A percentile compares a stretch with the other conserved stretches of the same genome.
phyloP scores from a whole-genome alignment of 441 rosid genomes.

The Euphorbia celastroides region DNA sequence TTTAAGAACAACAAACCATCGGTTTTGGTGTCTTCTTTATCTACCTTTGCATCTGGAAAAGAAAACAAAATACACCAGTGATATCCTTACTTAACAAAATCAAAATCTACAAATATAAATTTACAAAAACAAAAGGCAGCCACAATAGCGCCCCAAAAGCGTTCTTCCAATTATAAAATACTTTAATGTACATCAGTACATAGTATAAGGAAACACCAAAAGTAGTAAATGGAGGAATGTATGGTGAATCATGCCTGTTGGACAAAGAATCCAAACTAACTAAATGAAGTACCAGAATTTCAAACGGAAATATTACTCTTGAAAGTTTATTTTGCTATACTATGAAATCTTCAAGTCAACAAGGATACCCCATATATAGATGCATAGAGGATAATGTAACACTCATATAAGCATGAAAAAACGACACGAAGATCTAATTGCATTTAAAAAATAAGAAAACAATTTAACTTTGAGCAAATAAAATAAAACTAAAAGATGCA shows the following conservation, averaged over 20 bases:
- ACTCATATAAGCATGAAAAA: background rate
- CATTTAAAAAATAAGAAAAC: background rate
- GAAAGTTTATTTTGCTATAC: background rate
- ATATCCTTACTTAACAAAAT: background rate
- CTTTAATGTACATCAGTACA: background rate
- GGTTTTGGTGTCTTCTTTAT: constrained; percentile 77
- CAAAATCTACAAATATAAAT: constrained; percentile 1
- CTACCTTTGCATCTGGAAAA: constrained; percentile 68
- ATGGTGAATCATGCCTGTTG: background rate
- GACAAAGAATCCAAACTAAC: background rate
- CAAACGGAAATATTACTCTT: background rate
- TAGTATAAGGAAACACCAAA: background rate
- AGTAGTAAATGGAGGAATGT: background rate
- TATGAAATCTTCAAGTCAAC: background rate
- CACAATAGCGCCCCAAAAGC: background rate
- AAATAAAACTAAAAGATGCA: background rate
- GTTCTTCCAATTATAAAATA: background rate
- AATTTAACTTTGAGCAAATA: background rate
- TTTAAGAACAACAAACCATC: constrained; percentile 37
- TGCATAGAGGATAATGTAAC: background rate
- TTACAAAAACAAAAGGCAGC: background rate
- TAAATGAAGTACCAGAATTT: background rate
- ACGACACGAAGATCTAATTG: background rate
- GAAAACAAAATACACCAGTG: constrained; percentile 15
- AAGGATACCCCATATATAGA: background rate